These are phyloP conservation scores for Globisporangium paroecandrum DNA, from an alignment of 352 stramenopile species.

Conservation along the genomic window DNA sequence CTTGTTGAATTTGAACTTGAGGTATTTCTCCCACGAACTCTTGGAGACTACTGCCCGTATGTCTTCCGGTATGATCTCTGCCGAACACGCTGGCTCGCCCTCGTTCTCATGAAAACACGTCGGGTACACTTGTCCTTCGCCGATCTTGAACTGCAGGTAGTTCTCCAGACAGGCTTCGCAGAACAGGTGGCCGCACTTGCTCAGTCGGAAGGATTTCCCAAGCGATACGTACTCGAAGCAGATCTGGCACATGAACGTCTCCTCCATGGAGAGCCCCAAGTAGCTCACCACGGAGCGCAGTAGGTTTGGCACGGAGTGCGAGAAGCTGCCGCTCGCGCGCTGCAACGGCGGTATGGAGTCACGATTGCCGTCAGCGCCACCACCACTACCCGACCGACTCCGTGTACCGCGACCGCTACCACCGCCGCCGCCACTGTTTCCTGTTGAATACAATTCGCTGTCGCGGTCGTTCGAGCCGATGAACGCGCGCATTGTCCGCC, in stretches of 20 bases:
- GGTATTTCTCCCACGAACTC: constrained; percentile 67
- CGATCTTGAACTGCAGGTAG: constrained; percentile 74
- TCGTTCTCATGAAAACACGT: constrained; percentile 58
- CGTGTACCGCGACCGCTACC: neutral
- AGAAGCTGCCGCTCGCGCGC: constrained; percentile 14
- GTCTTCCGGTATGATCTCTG: constrained; percentile 38
- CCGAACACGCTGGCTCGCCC: constrained; percentile 33
- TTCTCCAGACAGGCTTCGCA: constrained; percentile 54
- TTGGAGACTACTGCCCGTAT: constrained; percentile 46
- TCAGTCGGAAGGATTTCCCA: constrained; percentile 32
- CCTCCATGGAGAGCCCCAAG: constrained; percentile 56
- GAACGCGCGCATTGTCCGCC: constrained; percentile 27
- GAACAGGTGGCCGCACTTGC: constrained; percentile 52
- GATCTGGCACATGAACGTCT: constrained; percentile 76
- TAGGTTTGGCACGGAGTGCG: constrained; percentile 38
- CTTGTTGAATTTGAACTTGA: constrained; percentile 85
- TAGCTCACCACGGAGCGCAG: constrained; percentile 50
- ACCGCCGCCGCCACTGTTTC: constrained; percentile 1
- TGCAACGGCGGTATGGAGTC: constrained; percentile 17
- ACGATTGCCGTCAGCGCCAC: neutral
- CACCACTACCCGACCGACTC: constrained; percentile 5
- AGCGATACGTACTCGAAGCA: constrained; percentile 63
- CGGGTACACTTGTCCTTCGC: constrained; percentile 64
- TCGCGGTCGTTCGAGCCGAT: constrained; percentile 22
- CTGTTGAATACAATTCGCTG: constrained; percentile 11